These are phyloP conservation scores for Insectozyma bohioensis DNA, from an alignment of 1,139 yeast genomes.

Conservation along the genomic window DNA sequence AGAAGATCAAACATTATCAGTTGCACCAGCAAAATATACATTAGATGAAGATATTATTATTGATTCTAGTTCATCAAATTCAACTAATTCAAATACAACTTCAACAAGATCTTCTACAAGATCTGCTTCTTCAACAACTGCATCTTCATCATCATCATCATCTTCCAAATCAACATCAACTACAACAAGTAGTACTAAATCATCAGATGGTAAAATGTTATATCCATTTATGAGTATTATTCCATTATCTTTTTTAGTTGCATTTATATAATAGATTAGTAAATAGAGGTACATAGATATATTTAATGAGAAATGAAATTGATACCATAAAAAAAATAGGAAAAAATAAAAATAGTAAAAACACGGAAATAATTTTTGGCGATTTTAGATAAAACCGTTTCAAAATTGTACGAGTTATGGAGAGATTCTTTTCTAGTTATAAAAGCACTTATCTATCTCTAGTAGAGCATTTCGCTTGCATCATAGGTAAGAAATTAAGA, in stretches of 20 bases:
- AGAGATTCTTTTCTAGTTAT: too few species aligned
- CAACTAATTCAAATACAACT: neutral
- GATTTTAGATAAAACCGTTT: too few species aligned
- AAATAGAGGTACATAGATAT: too few species aligned
- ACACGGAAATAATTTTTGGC: too few species aligned
- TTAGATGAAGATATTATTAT: neutral
- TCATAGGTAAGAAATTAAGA: too few species aligned
- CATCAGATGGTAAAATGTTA: conserved; percentile 2
- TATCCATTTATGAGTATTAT: conserved; percentile 7
- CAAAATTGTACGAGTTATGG: too few species aligned
- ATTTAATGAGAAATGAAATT: too few species aligned
- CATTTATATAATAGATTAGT: conserved; percentile 6
- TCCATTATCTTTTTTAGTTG: conserved; percentile 5
- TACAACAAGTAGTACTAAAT: neutral
- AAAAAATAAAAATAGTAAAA: too few species aligned
- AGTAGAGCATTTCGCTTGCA: too few species aligned
- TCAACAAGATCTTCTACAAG: neutral
- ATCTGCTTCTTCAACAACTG: neutral
- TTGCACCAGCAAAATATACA: conserved; percentile 4
- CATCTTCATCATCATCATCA: neutral
- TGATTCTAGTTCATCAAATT: neutral
- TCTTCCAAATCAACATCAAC: neutral
- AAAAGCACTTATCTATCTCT: too few species aligned
- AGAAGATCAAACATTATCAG: conserved; percentile 13
- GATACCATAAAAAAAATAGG: too few species aligned